Evolutionary conservation across 305 asterid species (phyloP).

Genomic region (Salvia sclarea): DNA sequence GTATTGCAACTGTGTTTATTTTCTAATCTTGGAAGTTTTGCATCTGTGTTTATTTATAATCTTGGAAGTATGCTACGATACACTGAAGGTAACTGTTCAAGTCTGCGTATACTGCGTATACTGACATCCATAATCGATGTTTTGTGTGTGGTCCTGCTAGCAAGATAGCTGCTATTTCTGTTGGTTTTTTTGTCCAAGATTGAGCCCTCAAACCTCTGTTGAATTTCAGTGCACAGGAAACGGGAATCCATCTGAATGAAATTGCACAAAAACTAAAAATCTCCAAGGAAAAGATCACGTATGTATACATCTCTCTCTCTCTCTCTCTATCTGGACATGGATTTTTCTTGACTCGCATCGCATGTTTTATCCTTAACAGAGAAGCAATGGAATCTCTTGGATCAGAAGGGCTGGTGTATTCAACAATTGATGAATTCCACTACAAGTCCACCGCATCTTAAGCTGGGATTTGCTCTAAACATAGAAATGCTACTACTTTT

Average conservation of each 20-base stretch:
- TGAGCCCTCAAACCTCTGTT: conserved; percentile 15
- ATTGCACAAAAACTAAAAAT: conserved; percentile 70
- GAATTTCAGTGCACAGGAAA: conserved; percentile 60
- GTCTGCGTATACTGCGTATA: no score
- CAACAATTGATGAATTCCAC: conserved; percentile 80
- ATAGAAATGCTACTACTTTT: background rate
- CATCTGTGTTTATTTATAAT: background rate
- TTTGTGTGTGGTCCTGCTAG: background rate
- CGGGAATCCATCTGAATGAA: conserved; percentile 69
- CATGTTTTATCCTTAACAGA: conserved; percentile 39
- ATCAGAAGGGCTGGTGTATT: conserved; percentile 74
- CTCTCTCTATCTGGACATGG: conserved; percentile 7
- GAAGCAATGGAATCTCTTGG: conserved; percentile 66
- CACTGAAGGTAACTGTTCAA: background rate
- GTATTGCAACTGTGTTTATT: background rate
- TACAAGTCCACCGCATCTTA: conserved; percentile 63
- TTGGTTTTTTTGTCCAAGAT: background rate
- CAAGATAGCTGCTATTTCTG: background rate
- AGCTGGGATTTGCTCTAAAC: background rate
- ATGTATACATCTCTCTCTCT: conserved; percentile 34
- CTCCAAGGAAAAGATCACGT: conserved; percentile 67
- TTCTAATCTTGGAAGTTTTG: background rate
- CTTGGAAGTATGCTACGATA: background rate
- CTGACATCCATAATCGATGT: background rate
- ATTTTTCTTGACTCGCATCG: background rate